Conservation (phyloP, 352 stramenopile genomes). For the Thraustotheca clavata region DNA sequence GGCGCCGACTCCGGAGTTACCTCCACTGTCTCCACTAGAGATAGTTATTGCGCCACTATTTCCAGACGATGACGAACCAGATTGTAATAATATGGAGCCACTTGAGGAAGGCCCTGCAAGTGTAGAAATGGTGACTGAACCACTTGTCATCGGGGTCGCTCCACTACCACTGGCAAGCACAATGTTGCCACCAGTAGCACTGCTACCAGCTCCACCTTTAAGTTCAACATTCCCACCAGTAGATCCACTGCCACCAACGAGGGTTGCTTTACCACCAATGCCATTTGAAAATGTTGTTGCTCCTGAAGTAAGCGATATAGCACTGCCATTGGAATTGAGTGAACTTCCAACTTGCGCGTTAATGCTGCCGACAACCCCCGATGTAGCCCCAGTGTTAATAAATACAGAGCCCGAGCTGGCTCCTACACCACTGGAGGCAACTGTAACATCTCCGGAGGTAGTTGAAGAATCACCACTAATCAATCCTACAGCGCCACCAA, state of each 20-base stretch:
- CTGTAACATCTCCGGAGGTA: neutral
- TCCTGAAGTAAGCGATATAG: neutral
- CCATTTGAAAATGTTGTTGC: neutral
- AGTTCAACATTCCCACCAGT: constrained; percentile 27
- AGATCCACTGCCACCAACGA: neutral
- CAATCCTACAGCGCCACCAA: constrained; percentile 5
- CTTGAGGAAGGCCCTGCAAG: neutral
- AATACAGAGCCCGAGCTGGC: neutral
- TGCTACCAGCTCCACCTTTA: constrained; percentile 42
- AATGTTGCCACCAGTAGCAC: constrained; percentile 56
- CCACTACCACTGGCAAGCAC: constrained; percentile 44
- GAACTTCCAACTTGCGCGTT: neutral
- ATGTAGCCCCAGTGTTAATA: neutral
- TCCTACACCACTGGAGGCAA: constrained; percentile 25
- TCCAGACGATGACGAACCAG: neutral
- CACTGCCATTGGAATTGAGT: neutral
- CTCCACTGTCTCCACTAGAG: neutral
- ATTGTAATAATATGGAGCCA: neutral
- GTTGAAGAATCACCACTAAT: constrained; percentile 5
- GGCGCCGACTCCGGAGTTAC: too few relatives aligned
- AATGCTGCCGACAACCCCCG: constrained; percentile 4
- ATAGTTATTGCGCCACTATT: neutral
- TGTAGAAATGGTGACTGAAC: neutral
- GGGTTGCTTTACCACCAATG: neutral
- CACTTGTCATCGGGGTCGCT: constrained; percentile 23